Evolutionary conservation across 345 rosid genomes (phyloP).

Genomic region (Lepidium africanum): DNA sequence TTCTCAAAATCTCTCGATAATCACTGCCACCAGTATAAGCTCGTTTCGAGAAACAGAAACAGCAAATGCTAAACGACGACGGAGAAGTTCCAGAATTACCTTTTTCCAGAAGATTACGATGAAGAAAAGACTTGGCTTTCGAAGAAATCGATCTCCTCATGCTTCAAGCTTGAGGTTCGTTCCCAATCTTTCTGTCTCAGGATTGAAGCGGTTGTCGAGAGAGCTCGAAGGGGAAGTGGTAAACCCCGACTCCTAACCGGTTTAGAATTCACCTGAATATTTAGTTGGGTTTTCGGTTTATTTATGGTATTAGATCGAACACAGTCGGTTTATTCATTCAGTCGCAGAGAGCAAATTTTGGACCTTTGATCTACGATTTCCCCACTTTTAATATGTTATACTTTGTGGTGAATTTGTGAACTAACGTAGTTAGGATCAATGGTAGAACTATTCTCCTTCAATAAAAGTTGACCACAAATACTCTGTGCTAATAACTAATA

Average conservation of each 20-base stretch:
- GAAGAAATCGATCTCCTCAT: slow-evolving; percentile 25
- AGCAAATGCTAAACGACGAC: slow-evolving; percentile 2
- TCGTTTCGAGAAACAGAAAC: slow-evolving; percentile 17
- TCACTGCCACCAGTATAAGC: slow-evolving; percentile 5
- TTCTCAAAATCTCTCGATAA: slow-evolving; percentile 5
- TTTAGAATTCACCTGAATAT: neutral
- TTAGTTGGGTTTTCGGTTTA: neutral
- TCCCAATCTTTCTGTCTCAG: slow-evolving; percentile 3
- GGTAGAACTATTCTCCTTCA: too few relatives aligned
- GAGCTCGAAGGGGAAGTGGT: neutral
- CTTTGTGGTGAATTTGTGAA: too few relatives aligned
- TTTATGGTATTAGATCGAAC: neutral
- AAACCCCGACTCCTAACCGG: slow-evolving; percentile 1
- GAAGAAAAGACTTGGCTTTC: slow-evolving; percentile 15
- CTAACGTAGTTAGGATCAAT: too few relatives aligned
- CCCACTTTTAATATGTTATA: too few relatives aligned
- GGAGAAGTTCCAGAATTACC: slow-evolving; percentile 4
- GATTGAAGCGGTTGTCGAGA: neutral
- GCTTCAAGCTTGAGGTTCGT: neutral
- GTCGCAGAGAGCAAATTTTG: too few relatives aligned
- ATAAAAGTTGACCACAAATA: too few relatives aligned
- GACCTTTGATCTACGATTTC: too few relatives aligned
- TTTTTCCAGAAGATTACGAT: slow-evolving; percentile 3
- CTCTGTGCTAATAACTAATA: too few relatives aligned
- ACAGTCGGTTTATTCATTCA: too few relatives aligned